These are phyloP conservation scores for Marchantia polymorpha DNA, from an alignment of 225 moss, liverwort and hornwort species.

Conservation along the genomic window DNA sequence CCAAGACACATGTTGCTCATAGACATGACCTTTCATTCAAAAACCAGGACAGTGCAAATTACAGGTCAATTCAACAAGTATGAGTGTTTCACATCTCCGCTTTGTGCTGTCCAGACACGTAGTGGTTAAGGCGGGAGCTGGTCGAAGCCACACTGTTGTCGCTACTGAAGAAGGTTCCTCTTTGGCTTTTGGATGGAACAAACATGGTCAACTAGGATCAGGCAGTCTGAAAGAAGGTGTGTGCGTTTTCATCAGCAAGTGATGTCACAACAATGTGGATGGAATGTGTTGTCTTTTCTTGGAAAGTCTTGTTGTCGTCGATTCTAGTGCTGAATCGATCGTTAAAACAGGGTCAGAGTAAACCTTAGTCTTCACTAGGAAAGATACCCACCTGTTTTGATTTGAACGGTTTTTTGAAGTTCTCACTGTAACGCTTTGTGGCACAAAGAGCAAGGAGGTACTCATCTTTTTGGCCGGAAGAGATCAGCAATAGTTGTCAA, in stretches of 20 bases:
- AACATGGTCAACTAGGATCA: constrained; percentile 85
- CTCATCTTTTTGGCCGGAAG: not conserved
- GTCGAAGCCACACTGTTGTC: constrained; percentile 76
- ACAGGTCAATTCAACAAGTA: not conserved
- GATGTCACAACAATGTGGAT: not conserved
- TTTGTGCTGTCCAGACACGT: constrained; percentile 51
- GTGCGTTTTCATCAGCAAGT: constrained; percentile 11
- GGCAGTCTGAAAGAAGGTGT: constrained; percentile 89
- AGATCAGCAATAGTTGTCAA: not conserved
- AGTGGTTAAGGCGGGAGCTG: constrained; percentile 78
- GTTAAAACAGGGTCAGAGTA: not conserved
- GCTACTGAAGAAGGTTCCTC: constrained; percentile 66
- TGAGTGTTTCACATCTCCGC: not conserved
- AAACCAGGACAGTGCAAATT: not conserved
- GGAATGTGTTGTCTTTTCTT: not conserved
- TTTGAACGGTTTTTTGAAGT: too few species aligned
- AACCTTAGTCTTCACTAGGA: not conserved
- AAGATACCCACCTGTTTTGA: not conserved
- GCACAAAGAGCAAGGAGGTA: not conserved
- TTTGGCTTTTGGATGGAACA: constrained; percentile 85
- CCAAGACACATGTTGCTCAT: not conserved
- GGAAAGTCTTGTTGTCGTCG: not conserved
- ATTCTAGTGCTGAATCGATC: not conserved
- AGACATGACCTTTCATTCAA: not conserved
- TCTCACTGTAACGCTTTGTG: not conserved